phyloP scores from a whole-genome alignment of 371 early-diverging fungal genomes.

The Haplosporangium sp. region DNA sequence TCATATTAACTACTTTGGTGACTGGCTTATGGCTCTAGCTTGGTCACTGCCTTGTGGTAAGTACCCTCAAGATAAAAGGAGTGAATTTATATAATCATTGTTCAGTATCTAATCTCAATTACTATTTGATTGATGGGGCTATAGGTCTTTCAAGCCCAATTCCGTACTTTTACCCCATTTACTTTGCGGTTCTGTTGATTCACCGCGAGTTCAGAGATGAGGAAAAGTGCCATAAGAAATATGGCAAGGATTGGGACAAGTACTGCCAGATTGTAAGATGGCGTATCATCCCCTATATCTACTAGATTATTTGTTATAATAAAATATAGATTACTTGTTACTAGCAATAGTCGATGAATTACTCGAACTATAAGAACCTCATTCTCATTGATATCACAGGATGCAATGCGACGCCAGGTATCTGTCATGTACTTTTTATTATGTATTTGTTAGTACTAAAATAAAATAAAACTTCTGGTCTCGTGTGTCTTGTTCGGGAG shows the following conservation, averaged over 20 bases:
- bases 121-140: neutral
- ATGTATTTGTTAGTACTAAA: too few relatives aligned
- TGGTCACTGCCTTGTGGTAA: conserved; percentile 84
- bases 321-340: neutral
- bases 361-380: too few relatives aligned
- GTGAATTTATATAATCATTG: neutral
- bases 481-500: too few relatives aligned
- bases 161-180: conserved; percentile 94
- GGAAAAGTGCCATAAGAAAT: conserved; percentile 88
- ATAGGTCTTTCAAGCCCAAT: conserved; percentile 78
- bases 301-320: conserved; percentile 13
- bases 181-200: conserved; percentile 87
- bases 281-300: conserved; percentile 80
- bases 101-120: neutral
- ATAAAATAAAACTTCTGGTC: too few relatives aligned
- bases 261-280: conserved; percentile 89
- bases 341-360: too few relatives aligned
- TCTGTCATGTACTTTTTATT: too few relatives aligned
- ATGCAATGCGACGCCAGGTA: too few relatives aligned
- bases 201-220: conserved; percentile 94
- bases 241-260: conserved; percentile 91
- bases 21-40: conserved; percentile 88
- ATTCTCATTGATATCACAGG: too few relatives aligned
- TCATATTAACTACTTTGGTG: conserved; percentile 94
- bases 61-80: neutral